Base-by-base conservation (phyloP, 1,284 basidiomycete species). In the Serendipita sp. region DNA sequence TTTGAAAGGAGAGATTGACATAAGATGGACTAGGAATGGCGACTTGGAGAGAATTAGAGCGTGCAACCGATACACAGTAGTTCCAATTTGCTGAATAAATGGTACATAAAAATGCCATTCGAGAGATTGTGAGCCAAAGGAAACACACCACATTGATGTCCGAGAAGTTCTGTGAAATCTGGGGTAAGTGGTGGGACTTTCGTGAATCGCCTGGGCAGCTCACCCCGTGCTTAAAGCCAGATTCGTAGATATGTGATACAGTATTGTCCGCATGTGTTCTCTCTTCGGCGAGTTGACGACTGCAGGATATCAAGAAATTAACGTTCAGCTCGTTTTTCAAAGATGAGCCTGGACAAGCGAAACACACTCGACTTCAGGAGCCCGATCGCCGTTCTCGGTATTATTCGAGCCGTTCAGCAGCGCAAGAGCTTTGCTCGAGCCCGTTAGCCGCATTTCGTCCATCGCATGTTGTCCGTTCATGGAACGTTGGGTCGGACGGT, bases 21-120 rank as follows among this genome's bases (percentile, higher is more conserved):
- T 88, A 67, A 91, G 76, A 71, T 91, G 89, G 47, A 85, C 87
- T 68, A 93, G 81, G 74, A 83, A 90, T 50, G 91, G 90, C 42
- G 88, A 91, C 63, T 87, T 85, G 63, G 89, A 88, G 65, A 93
- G 78, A 68, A 92, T 85, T 72, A 93, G 85, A 67, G 85, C 81
- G 72, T 90, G 87, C 61, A 89, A 79, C 65, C 82, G 81, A 72
- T 88, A 89, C 64, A 79, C 76, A 72, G 81, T 82, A 77, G 85
- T 82, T 69, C 83, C 81, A 64, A 88, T 82, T 75, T 88, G 86
- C 87, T 90, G 66, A 13, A 44, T 61, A 64, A 62, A 47, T 63
- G 47, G 53, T 64, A 63, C 53, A 63, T 26, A 61, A 61, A 60
- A 60, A 62, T 65, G 63, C 34, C 50, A 68, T 66, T 60, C 62